Base-by-base conservation (phyloP, 2,329 filamentous ascomycete species). In the Apiospora sp. region DNA sequence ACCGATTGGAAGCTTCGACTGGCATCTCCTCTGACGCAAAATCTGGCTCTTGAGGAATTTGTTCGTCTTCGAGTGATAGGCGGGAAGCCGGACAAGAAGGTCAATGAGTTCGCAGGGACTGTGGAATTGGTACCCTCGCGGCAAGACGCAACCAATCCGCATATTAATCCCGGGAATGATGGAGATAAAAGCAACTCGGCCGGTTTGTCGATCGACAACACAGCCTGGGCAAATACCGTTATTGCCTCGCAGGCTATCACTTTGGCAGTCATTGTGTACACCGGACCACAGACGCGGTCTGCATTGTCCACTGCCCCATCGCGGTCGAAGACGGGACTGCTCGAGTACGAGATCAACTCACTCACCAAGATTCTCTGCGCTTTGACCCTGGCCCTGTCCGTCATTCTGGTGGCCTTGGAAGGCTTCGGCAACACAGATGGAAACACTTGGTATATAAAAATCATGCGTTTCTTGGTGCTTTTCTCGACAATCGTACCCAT, bases 401-500 rank as follows among this genome's bases (percentile, higher is more conserved):
- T 98, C 75, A 88, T 97, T 58, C 89, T 99, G 12, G 96, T 99
- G 6, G 95, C 94, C 0, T 84, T 98, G 2, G 92, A 98, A 81
- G 92, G 94, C 0, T 96, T 98, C 75, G 87, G 92, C 67, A 89
- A 87, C 75, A 90, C 90, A 1, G 86, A 91, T 71, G 90, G 88
- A 27, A 89, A 90, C 71, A 85, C 89, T 34, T 99, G 96, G 96
- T 99, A 98, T 82, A 91, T 98, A 76, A 96, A 97, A 75, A 97
- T 98, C 78, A 96, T 98, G 91, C 92, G 96, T n/a, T 99, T 98
- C 81, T 85, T 99, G 75, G 97, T 99, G 74, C 87, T 99, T 0
- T 99, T 99, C 86, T 98, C 96, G n/a, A 98, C 96, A 0, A 99
- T 99, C 79, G 97, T 99, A 37, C 96, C 96, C 0, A 98, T 99